Percentiles rank a stretch among this genome's conserved stretches.
Evolutionary conservation across 1,139 yeast species (phyloP).

Genomic region (Blastobotrys proliferans): DNA sequence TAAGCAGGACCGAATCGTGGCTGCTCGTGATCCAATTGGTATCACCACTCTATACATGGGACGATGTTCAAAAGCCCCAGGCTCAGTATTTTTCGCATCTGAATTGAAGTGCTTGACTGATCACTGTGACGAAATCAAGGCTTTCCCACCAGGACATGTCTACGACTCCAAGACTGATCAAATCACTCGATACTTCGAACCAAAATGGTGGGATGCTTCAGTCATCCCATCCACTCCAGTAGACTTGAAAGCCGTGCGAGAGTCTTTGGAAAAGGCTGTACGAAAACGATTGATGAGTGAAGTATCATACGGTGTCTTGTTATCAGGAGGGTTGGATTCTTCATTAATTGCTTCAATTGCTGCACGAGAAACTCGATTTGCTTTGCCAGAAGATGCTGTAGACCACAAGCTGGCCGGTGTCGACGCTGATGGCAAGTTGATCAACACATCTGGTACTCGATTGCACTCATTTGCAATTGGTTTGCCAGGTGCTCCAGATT

Average conservation of each 20-base stretch:
- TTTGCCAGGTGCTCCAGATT: conserved; percentile 96
- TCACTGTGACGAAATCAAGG: conserved; percentile 86
- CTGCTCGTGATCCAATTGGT: conserved; percentile 98
- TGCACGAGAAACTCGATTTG: conserved; percentile 87
- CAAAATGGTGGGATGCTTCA: conserved; percentile 87
- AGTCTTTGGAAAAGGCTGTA: conserved; percentile 84
- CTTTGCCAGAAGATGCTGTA: conserved; percentile 50
- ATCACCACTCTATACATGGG: conserved; percentile 97
- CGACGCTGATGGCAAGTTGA: conserved; percentile 77
- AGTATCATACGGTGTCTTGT: conserved; percentile 94
- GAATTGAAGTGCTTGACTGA: conserved; percentile 91
- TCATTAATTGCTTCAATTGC: conserved; percentile 96
- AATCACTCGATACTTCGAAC: conserved; percentile 81
- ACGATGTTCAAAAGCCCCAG: conserved; percentile 62
- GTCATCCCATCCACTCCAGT: conserved; percentile 71
- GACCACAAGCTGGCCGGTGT: conserved; percentile 76
- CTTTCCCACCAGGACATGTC: conserved; percentile 98
- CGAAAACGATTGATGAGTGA: conserved; percentile 99
- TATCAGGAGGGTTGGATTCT: conserved; percentile 96
- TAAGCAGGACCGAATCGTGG: conserved; percentile 77
- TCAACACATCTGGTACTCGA: conserved; percentile 73
- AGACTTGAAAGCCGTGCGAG: conserved; percentile 69
- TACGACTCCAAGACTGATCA: conserved; percentile 88
- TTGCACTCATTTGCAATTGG: conserved; percentile 97
- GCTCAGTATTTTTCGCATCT: conserved; percentile 83